These are phyloP conservation scores for Pestalotiopsis sp. DNA, from an alignment of 2,329 filamentous ascomycete species.

Conservation along the genomic window DNA sequence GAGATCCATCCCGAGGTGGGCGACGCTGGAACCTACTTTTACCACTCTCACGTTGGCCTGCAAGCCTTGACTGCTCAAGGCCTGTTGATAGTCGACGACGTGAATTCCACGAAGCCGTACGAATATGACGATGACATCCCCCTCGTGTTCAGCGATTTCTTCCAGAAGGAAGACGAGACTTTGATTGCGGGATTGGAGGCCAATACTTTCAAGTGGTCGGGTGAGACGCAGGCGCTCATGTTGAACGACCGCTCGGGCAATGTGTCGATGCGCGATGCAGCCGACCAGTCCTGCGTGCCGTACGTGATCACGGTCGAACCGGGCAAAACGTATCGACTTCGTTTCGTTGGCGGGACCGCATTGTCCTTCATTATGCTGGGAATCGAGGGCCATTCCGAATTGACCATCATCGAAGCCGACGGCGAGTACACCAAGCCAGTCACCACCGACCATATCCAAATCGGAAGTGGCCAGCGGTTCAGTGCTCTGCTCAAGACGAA, in stretches of 20 bases:
- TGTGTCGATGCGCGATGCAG: slow-evolving; percentile 35
- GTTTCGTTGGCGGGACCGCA: slow-evolving; percentile 60
- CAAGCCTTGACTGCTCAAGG: slow-evolving; percentile 62
- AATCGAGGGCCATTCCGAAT: slow-evolving; percentile 57
- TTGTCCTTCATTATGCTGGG: slow-evolving; percentile 56
- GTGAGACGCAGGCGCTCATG: slow-evolving; percentile 58
- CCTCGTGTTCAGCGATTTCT: slow-evolving; percentile 59
- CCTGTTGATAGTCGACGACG: slow-evolving; percentile 59
- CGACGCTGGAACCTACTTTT: slow-evolving; percentile 67
- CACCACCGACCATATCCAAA: slow-evolving; percentile 51
- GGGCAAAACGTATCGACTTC: slow-evolving; percentile 61
- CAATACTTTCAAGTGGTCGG: slow-evolving; percentile 57
- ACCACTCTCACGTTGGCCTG: slow-evolving; percentile 68
- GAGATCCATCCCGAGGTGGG: slow-evolving; percentile 56
- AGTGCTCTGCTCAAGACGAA: slow-evolving; percentile 59
- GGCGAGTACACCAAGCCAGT: slow-evolving; percentile 54
- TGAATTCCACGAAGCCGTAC: slow-evolving; percentile 48
- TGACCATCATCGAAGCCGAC: slow-evolving; percentile 65
- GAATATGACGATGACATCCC: slow-evolving; percentile 64
- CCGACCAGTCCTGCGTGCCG: slow-evolving; percentile 41
- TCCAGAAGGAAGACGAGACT: slow-evolving; percentile 51
- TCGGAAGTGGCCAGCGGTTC: slow-evolving; percentile 63
- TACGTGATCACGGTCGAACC: slow-evolving; percentile 61
- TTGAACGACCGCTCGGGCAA: slow-evolving; percentile 58
- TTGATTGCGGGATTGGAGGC: slow-evolving; percentile 53